These are phyloP conservation scores for Strigomonas culicis DNA, from an alignment of 208 protist species.

Conservation along the genomic window DNA sequence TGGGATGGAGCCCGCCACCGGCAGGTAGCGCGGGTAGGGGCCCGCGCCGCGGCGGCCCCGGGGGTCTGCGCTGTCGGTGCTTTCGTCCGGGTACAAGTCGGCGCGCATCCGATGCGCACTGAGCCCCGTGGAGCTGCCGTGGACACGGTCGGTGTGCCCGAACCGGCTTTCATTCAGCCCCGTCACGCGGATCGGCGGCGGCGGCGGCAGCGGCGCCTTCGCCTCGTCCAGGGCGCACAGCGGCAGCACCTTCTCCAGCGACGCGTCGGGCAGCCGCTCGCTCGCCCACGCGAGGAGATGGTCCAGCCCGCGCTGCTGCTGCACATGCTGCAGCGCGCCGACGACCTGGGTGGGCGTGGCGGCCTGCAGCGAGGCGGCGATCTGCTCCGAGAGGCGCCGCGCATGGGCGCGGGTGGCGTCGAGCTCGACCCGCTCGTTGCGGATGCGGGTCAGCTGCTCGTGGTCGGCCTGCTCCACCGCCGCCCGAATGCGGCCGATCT, in stretches of 20 bases:
- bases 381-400: conserved; percentile 18
- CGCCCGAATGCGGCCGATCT: conserved; percentile 27
- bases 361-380: conserved; percentile 26
- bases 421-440: conserved; percentile 28
- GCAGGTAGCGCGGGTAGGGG: background rate
- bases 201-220: background rate
- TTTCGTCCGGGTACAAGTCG: background rate
- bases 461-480: conserved; percentile 42
- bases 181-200: conserved; percentile 3
- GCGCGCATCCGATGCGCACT: background rate
- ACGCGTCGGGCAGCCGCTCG: conserved; percentile 27
- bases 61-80: background rate
- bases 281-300: conserved; percentile 35
- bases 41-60: background rate
- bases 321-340: conserved; percentile 43
- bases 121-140: background rate
- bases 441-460: conserved; percentile 35
- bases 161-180: conserved; percentile 8
- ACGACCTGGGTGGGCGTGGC: conserved; percentile 29
- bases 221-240: conserved; percentile 18
- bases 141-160: background rate
- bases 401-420: conserved; percentile 27
- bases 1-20: background rate
- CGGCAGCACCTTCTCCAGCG: conserved; percentile 38
- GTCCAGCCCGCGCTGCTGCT: conserved; percentile 47